A percentile compares a stretch with the other conserved stretches of the same genome.
Conservation (phyloP, 306 rosid species). For the Phaseolus lunatus region DNA sequence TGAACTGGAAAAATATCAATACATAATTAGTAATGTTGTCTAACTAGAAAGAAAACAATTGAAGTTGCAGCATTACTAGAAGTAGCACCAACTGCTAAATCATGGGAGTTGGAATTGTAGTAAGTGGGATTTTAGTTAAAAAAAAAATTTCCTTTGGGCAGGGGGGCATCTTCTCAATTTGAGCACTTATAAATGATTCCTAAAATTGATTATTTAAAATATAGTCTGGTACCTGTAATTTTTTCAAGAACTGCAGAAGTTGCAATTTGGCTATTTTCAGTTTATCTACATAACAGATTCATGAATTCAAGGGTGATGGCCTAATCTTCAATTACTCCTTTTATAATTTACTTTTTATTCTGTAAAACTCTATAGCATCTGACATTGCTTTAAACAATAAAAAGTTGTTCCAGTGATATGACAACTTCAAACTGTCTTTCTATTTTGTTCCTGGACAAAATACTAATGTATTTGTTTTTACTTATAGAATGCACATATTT, state of each 20-base stretch:
- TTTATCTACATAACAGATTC: slow-evolving; percentile 7
- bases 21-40: neutral
- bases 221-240: neutral
- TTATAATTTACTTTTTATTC: neutral
- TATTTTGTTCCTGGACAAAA: slow-evolving; percentile 1
- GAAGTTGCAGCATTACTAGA: neutral
- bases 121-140: neutral
- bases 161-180: neutral
- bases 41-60: neutral
- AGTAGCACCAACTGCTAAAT: neutral
- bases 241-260: slow-evolving; percentile 3
- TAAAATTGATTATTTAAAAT: neutral
- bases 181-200: neutral
- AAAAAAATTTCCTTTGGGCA: neutral
- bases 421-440: neutral
- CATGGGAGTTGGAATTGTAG: slow-evolving; percentile 1
- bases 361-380: neutral
- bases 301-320: neutral
- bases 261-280: slow-evolving; percentile 5
- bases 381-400: neutral
- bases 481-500: neutral
- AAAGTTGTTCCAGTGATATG: neutral
- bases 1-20: neutral
- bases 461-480: neutral
- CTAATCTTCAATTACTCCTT: neutral